Percentiles rank a stretch among this genome's conserved stretches.
Evolutionary conservation across 2,329 filamentous ascomycete species (phyloP).

Genomic region (Ophiostoma sp.): DNA sequence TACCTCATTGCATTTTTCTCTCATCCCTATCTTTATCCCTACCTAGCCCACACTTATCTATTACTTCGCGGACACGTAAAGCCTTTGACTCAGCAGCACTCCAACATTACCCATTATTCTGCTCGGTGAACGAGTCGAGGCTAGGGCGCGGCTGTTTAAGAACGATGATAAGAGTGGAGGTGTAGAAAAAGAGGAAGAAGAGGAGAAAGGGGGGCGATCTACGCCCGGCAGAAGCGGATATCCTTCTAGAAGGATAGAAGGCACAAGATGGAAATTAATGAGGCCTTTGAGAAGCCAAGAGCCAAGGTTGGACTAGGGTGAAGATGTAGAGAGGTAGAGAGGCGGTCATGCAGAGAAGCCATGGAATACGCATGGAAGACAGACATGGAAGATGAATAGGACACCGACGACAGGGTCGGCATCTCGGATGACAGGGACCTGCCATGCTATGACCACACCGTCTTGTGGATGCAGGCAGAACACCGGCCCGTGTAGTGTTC

Average conservation of each 20-base stretch:
- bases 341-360: neutral
- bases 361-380: neutral
- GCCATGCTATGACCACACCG: neutral
- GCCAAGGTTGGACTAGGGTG: neutral
- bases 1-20: conserved; percentile 4
- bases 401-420: neutral
- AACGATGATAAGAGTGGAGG: no score
- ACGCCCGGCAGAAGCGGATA: neutral
- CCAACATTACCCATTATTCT: neutral
- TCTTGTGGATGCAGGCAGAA: neutral
- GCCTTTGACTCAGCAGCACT: neutral
- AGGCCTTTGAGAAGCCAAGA: neutral
- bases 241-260: neutral
- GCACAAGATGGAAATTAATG: neutral
- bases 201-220: neutral
- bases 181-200: neutral
- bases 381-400: neutral
- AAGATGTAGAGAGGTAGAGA: no score
- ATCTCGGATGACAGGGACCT: neutral
- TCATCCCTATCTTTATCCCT: neutral
- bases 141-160: neutral
- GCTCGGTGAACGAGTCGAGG: neutral
- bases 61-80: neutral
- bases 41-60: neutral
- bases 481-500: neutral